Evolutionary conservation across 768 basidiomycete genomes (phyloP).

Genomic region (Goffeauzyma gilvescens): DNA sequence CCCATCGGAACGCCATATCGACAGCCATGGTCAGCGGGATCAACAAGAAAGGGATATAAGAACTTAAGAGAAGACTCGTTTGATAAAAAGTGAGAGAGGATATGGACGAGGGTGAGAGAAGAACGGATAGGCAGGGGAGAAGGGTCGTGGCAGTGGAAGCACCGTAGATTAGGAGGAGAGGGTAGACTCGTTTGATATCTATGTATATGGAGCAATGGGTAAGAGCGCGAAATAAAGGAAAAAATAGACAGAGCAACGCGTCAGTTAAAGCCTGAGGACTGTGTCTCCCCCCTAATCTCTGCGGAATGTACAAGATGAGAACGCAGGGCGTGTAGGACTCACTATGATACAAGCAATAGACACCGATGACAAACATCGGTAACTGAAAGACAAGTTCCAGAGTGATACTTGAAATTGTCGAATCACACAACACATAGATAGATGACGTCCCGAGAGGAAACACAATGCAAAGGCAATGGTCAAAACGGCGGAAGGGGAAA

Average conservation of each 20-base stretch:
- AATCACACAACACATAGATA: too few relatives aligned
- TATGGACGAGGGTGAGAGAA: constrained; percentile 40
- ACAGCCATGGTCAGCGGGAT: constrained; percentile 51
- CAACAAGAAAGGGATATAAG: constrained; percentile 58
- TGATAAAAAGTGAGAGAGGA: constrained; percentile 36
- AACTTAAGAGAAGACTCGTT: constrained; percentile 41
- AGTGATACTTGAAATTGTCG: constrained; percentile 18
- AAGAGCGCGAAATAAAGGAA: neutral
- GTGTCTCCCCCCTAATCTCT: too few relatives aligned
- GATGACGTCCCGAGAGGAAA: too few relatives aligned
- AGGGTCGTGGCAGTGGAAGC: constrained; percentile 63
- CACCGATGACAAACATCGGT: constrained; percentile 57
- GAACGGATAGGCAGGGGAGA: constrained; percentile 46
- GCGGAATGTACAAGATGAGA: too few relatives aligned
- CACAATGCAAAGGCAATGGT: neutral
- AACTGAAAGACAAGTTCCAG: constrained; percentile 40
- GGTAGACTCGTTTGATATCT: constrained; percentile 28
- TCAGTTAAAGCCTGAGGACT: too few relatives aligned
- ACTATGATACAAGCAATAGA: constrained; percentile 24
- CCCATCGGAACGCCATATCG: constrained; percentile 41
- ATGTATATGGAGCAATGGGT: neutral
- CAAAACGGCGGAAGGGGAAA: constrained; percentile 37
- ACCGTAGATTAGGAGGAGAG: constrained; percentile 50
- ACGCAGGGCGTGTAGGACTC: constrained; percentile 1
- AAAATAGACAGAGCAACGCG: neutral